These are phyloP conservation scores for Ehretia macrophylla DNA, from an alignment of 257 asterid genomes.

Conservation along the genomic window DNA sequence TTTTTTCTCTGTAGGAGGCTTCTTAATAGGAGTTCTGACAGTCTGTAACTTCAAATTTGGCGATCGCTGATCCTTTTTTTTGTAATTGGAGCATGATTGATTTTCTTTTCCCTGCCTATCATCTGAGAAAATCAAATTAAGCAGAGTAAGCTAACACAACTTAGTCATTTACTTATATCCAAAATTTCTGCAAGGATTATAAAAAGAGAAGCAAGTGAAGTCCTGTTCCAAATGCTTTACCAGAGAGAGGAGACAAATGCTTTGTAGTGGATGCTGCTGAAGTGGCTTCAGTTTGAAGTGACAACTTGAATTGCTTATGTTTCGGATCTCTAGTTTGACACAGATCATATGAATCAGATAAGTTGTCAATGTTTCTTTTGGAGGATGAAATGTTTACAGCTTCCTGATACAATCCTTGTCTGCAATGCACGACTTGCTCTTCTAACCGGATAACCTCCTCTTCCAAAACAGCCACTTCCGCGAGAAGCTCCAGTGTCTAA, in stretches of 20 bases:
- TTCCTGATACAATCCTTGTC: conserved; percentile 92
- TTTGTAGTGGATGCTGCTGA: conserved; percentile 20
- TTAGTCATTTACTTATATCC: too few relatives aligned
- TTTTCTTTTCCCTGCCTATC: conserved; percentile 57
- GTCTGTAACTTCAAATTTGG: conserved; percentile 31
- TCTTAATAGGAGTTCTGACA: conserved; percentile 42
- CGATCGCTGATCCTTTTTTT: conserved; percentile 41
- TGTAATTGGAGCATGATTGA: conserved; percentile 31
- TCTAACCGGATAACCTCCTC: conserved; percentile 96
- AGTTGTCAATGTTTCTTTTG: conserved; percentile 48
- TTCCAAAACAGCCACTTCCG: conserved; percentile 96
- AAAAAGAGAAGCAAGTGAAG: conserved; percentile 1
- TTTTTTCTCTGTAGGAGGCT: conserved; percentile 32
- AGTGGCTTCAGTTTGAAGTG: conserved; percentile 33
- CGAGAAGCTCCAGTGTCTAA: conserved; percentile 90
- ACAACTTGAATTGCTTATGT: conserved; percentile 42
- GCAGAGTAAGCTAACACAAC: not conserved
- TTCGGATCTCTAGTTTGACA: conserved; percentile 32
- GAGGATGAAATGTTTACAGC: conserved; percentile 72
- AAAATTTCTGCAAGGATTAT: not conserved
- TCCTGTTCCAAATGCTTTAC: conserved; percentile 20
- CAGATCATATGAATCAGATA: conserved; percentile 31
- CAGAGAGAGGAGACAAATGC: conserved; percentile 33
- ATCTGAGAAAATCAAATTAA: conserved; percentile 34
- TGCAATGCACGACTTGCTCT: conserved; percentile 72